Base-by-base conservation (phyloP, 176 grass and related monocot genomes). In the Carex littledalei region DNA sequence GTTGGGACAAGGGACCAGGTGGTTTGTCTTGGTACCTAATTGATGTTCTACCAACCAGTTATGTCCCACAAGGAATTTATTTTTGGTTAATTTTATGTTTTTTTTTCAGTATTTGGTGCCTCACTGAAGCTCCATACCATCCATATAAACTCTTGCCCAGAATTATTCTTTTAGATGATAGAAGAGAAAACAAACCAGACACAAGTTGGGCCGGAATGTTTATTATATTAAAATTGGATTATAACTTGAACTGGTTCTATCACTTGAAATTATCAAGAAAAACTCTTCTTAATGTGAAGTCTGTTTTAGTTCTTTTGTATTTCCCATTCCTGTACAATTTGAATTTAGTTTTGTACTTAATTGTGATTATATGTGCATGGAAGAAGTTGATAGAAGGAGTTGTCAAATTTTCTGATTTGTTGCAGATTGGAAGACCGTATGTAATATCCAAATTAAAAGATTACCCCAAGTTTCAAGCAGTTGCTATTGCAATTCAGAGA, bases 401-500 rank as follows among this genome's bases (percentile, higher is more conserved):
- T 81, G 24, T n/a, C 0, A 80, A 52, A 81, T 72, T 7, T 82
- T 80, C 64, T 82, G 80, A 73, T 49, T 45, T 43, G 45, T 20
- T 88, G 64, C 90, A 99, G 97, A 94, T 99, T 63, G 93, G 93
- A 57, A 95, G 93, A 79, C 84, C 89, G 41, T 99, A 94, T 90
- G 97, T 99, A 85, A 92, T 99, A 54, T 96, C 97, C 78, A 99
- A 92, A 83, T 89, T 94, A 85, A 94, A 91, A 86, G 97, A 99
- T 82, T 94, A 99, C 80, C 90, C 93, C 49, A 94, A 96, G 49
- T 95, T 99, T 90, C 97, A 99, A 90, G 97, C 97, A 57, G 91
- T 96, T 84, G 93, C 97, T 83, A 96, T 99, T 96, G 97, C 97
- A 16, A 99, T 95, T 55, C 78, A 99, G 88, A 92, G 93, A 90